Evolutionary conservation across 306 rosid genomes (phyloP).

Genomic region (Quercus engelmannii): DNA sequence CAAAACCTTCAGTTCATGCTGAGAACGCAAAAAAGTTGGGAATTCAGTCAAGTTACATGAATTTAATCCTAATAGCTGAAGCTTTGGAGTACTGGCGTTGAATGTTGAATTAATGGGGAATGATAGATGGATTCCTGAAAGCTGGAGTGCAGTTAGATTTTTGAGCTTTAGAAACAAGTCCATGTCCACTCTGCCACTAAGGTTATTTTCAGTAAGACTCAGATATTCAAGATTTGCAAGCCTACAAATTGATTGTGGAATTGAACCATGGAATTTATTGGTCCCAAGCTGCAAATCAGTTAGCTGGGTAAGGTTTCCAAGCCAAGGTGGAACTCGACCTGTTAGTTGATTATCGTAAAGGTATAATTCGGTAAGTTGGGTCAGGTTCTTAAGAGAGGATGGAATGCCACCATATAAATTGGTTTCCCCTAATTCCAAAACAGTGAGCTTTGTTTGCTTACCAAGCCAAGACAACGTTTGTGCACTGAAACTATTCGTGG

Average conservation of each 20-base stretch:
- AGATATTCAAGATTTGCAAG: fast-evolving
- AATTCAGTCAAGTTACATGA: too few relatives aligned
- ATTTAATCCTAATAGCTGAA: fast-evolving
- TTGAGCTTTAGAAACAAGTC: neutral
- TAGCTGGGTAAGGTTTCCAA: too few relatives aligned
- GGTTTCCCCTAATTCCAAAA: fast-evolving
- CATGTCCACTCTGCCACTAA: neutral
- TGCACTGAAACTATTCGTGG: too few relatives aligned
- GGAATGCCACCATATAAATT: too few relatives aligned
- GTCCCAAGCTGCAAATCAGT: fast-evolving
- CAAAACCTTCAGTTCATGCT: too few relatives aligned
- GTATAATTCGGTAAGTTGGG: too few relatives aligned
- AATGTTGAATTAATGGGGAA: neutral
- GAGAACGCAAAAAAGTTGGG: neutral
- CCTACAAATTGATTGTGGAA: neutral
- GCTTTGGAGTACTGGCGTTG: neutral
- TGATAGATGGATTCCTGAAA: neutral
- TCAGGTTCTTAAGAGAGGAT: too few relatives aligned
- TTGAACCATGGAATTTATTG: neutral
- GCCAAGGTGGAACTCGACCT: too few relatives aligned
- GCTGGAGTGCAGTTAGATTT: fast-evolving
- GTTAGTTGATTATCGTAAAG: fast-evolving
- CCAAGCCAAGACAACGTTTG: too few relatives aligned
- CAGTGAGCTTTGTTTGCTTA: too few relatives aligned
- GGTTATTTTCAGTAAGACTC: fast-evolving